Base-by-base conservation (phyloP, 139 green algal genomes). In the Eudorina sp. region DNA sequence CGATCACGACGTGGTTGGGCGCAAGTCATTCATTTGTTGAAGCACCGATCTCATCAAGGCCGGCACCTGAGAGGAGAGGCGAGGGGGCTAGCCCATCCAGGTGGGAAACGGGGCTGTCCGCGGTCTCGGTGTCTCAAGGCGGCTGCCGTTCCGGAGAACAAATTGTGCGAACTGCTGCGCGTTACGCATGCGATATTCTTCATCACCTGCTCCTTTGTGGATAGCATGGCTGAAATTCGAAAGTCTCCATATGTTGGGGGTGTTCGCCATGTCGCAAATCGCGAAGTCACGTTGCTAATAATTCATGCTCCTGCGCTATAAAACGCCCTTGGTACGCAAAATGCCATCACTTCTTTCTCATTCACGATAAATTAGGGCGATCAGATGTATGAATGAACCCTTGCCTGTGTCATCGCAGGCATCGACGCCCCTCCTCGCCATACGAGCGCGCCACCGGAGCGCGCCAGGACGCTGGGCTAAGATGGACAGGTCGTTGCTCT, bases 401-500 rank as follows among this genome's bases (percentile, higher is more conserved):
- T n/a, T n/a, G n/a, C n/a, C n/a, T n/a, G n/a, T n/a, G n/a, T n/a
- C n/a, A n/a, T 79, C 75, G 46, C 83, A 82, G 83, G 83, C 66
- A 40, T 88, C 69, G 83, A 86, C 58, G 36, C 58, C 40, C 55
- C 55, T 46, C 53, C 80, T 76, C 75, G 75, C 75, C 48, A 34
- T 13, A 64, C 13, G 48, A 70, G 77, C 77, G 77, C 55, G 78
- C 55, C 55, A 7, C 41, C 21, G 55, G 78, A 73, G 78, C 78
- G 78, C 78, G 78, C 78, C 40, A 66, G 27, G 34, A 88, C 64
- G 66, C n/a, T 45, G 64, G 48, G 64, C 36, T 70, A 88, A 72
- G 68, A 88, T 88, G 83, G 83, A 88, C 83, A 88, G 83, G 51
- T 81, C 83, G 38, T 46, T 81, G 9, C 48, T 81, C 48, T 81